phyloP scores from a whole-genome alignment of 2,329 filamentous ascomycete genomes.

The Stemphylium vesicarium region DNA sequence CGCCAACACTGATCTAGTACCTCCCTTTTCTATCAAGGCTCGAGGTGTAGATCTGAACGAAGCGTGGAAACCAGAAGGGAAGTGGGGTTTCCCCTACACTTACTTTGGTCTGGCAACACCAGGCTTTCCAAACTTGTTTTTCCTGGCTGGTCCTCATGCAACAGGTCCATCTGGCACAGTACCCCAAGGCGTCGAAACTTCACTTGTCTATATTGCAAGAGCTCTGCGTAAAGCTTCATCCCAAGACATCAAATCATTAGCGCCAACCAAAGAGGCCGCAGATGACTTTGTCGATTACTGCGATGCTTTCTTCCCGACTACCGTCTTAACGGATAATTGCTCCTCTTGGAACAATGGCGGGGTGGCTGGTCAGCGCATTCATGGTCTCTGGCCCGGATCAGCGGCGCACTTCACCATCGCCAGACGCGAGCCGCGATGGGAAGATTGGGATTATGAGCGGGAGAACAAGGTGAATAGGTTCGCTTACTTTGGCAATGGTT shows the following conservation, averaged over 20 bases:
- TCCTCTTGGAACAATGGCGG: constrained; percentile 75
- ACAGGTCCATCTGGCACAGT: constrained; percentile 65
- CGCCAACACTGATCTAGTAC: constrained; percentile 59
- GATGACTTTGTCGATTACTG: constrained; percentile 69
- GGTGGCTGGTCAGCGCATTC: constrained; percentile 65
- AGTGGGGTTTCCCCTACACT: constrained; percentile 68
- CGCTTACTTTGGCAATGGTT: constrained; percentile 72
- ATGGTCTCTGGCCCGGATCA: constrained; percentile 74
- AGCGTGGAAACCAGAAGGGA: constrained; percentile 63
- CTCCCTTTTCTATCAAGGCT: constrained; percentile 66
- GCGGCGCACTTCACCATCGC: constrained; percentile 67
- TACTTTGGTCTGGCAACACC: constrained; percentile 70
- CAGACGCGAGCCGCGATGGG: constrained; percentile 63
- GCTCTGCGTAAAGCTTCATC: constrained; percentile 69
- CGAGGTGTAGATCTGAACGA: constrained; percentile 60
- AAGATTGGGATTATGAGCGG: constrained; percentile 64
- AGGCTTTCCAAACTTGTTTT: constrained; percentile 71
- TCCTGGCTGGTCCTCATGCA: constrained; percentile 60
- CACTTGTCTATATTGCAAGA: constrained; percentile 69
- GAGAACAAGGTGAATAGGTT: constrained; percentile 59
- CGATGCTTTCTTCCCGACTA: constrained; percentile 57
- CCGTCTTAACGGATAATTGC: constrained; percentile 66
- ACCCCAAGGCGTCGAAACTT: constrained; percentile 70
- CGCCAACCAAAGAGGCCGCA: constrained; percentile 63
- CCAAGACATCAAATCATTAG: constrained; percentile 70